A percentile compares a stretch with the other conserved stretches of the same genome.
Evolutionary conservation across 192 early-diverging fungal genomes (phyloP).

Genomic region (Rhizophagus sp.): DNA sequence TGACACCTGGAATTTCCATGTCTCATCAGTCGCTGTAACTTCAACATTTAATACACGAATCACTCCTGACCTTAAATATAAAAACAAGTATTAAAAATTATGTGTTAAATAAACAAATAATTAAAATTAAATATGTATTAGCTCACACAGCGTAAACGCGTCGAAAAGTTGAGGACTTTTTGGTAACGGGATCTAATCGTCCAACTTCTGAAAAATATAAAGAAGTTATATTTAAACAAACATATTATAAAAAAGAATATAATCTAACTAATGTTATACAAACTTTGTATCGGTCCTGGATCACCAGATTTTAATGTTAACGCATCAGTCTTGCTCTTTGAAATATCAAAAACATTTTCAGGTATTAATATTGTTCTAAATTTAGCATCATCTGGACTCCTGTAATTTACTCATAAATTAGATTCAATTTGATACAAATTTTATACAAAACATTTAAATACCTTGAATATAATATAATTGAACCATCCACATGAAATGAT

Average conservation of each 20-base stretch:
- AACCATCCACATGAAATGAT: conserved; percentile 13
- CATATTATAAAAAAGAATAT: not conserved
- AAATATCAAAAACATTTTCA: not conserved
- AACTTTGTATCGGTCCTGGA: conserved; percentile 17
- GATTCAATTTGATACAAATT: not conserved
- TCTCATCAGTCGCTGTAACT: not conserved
- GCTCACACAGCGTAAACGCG: conserved; percentile 2
- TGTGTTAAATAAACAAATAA: not conserved
- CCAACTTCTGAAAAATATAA: not conserved
- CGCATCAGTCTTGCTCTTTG: not conserved
- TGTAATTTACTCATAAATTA: not conserved
- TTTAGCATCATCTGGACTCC: conserved; percentile 9
- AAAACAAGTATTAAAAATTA: not conserved
- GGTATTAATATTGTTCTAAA: conserved; percentile 24
- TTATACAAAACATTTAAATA: not conserved
- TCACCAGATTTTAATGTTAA: not conserved
- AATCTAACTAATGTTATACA: not conserved
- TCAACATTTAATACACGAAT: conserved; percentile 23
- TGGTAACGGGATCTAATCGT: not conserved
- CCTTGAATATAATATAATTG: conserved; percentile 27
- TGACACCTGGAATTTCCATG: conserved; percentile 4
- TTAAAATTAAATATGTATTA: not conserved
- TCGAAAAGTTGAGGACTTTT: not conserved
- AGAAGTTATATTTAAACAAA: not conserved
- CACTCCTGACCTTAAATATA: conserved; percentile 2